A percentile compares a stretch with the other conserved stretches of the same genome.
Conservation (phyloP, 805 yeast species). For the Ogataea corticis region DNA sequence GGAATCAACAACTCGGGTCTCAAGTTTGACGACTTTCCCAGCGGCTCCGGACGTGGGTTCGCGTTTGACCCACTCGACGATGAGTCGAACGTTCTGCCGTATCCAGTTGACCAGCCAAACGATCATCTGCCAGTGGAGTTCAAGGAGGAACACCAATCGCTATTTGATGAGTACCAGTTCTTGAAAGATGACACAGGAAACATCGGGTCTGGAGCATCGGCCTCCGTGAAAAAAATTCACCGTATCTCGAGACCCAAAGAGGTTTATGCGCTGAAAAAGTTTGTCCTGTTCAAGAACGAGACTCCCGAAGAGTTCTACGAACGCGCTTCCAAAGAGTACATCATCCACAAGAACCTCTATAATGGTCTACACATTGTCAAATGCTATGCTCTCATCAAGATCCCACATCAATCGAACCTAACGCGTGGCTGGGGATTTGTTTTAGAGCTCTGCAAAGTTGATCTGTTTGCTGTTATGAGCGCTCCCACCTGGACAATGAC, state of each 20-base stretch:
- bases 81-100: slow-evolving; percentile 53
- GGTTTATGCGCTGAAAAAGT: slow-evolving; percentile 70
- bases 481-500: slow-evolving; percentile 62
- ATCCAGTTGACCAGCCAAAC: slow-evolving; percentile 74
- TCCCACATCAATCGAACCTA: slow-evolving; percentile 55
- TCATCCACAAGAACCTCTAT: slow-evolving; percentile 58
- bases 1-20: slow-evolving; percentile 44
- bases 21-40: slow-evolving; percentile 6
- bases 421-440: slow-evolving; percentile 82
- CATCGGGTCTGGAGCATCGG: slow-evolving; percentile 75
- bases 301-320: slow-evolving; percentile 69
- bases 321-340: slow-evolving; percentile 68
- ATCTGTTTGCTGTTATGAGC: slow-evolving; percentile 58
- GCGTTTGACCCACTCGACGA: slow-evolving; percentile 31
- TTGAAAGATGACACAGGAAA: slow-evolving; percentile 46
- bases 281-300: slow-evolving; percentile 63
- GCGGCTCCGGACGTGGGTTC: slow-evolving; percentile 25
- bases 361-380: slow-evolving; percentile 63
- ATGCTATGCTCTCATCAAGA: slow-evolving; percentile 55
- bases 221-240: slow-evolving; percentile 59
- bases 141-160: slow-evolving; percentile 49
- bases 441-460: slow-evolving; percentile 61
- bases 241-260: slow-evolving; percentile 42
- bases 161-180: slow-evolving; percentile 59
- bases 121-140: slow-evolving; percentile 58